phyloP scores from a whole-genome alignment of 371 early-diverging fungal genomes.

The Mucor ambiguus region DNA sequence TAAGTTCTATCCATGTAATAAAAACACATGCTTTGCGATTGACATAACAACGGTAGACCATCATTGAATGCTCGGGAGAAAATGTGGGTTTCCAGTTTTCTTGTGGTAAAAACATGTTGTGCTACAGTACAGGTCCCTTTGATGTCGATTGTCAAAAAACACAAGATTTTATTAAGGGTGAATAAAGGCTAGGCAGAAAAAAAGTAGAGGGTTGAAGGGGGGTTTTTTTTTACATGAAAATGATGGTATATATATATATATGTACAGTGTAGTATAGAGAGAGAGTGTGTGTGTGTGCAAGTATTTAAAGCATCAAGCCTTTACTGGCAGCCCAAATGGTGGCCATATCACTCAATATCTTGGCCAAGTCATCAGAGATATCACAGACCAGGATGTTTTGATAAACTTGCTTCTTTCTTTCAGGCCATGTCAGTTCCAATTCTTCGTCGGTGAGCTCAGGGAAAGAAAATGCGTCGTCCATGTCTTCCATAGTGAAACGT shows the following conservation, averaged over 20 bases:
- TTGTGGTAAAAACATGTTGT: constrained; percentile 9
- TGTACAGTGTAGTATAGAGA: not conserved
- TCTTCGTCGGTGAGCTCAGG: constrained; percentile 8
- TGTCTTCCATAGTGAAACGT: constrained; percentile 40
- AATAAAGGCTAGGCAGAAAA: not conserved
- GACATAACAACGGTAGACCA: not conserved
- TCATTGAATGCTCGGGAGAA: constrained; percentile 16
- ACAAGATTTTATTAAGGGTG: not conserved
- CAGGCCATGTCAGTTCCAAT: constrained; percentile 13
- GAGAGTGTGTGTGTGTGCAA: not conserved
- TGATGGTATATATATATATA: constrained; percentile 1
- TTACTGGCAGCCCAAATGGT: constrained; percentile 39
- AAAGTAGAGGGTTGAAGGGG: not conserved
- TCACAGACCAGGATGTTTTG: constrained; percentile 39
- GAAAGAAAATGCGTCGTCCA: constrained; percentile 25
- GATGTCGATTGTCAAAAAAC: constrained; percentile 17
- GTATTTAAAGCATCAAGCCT: constrained; percentile 28
- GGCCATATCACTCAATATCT: constrained; percentile 29
- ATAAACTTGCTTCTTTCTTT: constrained; percentile 26
- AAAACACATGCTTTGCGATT: not conserved
- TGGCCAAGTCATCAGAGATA: constrained; percentile 37
- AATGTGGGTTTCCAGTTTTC: constrained; percentile 14
- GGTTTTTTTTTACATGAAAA: not conserved
- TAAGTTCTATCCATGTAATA: not conserved
- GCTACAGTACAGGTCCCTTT: constrained; percentile 11